Conservation (phyloP, 768 basidiomycete genomes). For the Mycena filopes region DNA sequence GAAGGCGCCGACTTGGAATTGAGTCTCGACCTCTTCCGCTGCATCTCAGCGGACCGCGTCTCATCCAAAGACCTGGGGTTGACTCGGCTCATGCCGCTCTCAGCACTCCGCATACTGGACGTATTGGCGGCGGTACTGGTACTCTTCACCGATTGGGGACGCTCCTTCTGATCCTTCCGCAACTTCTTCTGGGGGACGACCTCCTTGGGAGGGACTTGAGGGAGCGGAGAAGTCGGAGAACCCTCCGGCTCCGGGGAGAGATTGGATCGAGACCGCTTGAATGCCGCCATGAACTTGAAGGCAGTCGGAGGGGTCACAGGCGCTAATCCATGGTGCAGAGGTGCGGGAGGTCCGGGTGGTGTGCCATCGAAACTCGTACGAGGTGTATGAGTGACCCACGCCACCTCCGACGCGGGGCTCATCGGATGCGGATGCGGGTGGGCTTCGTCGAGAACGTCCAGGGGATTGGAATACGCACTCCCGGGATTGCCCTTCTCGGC, state of each 20-base stretch:
- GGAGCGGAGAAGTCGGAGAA: constrained; percentile 43
- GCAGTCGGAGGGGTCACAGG: constrained; percentile 62
- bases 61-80: constrained; percentile 47
- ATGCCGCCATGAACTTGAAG: constrained; percentile 72
- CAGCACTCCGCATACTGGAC: constrained; percentile 67
- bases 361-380: constrained; percentile 59
- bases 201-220: constrained; percentile 41
- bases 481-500: constrained; percentile 72
- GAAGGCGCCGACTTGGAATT: constrained; percentile 46
- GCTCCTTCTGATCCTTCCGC: constrained; percentile 54
- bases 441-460: constrained; percentile 54
- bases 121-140: constrained; percentile 63
- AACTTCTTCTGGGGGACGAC: constrained; percentile 35
- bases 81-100: constrained; percentile 50
- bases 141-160: constrained; percentile 70
- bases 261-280: constrained; percentile 74
- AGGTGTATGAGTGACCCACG: constrained; percentile 59
- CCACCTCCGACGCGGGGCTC: constrained; percentile 67
- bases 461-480: constrained; percentile 63
- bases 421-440: constrained; percentile 46
- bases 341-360: constrained; percentile 37
- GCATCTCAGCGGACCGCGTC: constrained; percentile 33
- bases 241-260: constrained; percentile 55
- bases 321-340: constrained; percentile 37
- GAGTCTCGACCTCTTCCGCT: constrained; percentile 45